A percentile compares a stretch with the other conserved stretches of the same genome.
Evolutionary conservation across 2,329 filamentous ascomycete genomes (phyloP).

Genomic region (Phoma herbarum): DNA sequence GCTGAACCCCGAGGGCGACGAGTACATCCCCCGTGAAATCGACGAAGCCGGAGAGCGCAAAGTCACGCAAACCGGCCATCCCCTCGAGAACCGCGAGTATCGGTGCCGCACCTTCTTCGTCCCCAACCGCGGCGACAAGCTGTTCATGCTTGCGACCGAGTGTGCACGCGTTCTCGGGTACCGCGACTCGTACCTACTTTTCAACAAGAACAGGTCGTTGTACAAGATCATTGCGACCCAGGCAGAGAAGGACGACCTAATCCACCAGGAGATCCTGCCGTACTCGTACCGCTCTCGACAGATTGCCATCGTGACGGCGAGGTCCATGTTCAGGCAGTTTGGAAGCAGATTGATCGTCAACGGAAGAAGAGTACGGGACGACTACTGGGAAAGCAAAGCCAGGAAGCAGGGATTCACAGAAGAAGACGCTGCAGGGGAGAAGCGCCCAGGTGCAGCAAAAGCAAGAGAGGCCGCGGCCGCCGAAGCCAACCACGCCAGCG

Average conservation of each 20-base stretch:
- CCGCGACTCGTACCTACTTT: slow-evolving; percentile 95
- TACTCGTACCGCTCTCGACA: slow-evolving; percentile 98
- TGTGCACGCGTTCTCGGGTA: slow-evolving; percentile 94
- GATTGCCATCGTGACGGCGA: slow-evolving; percentile 96
- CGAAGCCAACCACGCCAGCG: slow-evolving; percentile 65
- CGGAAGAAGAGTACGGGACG: slow-evolving; percentile 89
- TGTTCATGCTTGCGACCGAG: slow-evolving; percentile 99
- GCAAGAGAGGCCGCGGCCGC: slow-evolving; percentile 82
- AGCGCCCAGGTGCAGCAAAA: slow-evolving; percentile 90
- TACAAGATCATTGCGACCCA: slow-evolving; percentile 98
- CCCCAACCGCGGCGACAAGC: slow-evolving; percentile 86
- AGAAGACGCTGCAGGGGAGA: slow-evolving; percentile 93
- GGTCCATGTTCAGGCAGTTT: slow-evolving; percentile 99
- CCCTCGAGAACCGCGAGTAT: slow-evolving; percentile 85
- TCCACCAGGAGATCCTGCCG: slow-evolving; percentile 91
- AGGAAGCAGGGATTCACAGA: slow-evolving; percentile 98
- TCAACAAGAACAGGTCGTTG: slow-evolving; percentile 97
- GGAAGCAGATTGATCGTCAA: slow-evolving; percentile 92
- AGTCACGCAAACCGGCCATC: slow-evolving; percentile 82
- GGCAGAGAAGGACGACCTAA: slow-evolving; percentile 94
- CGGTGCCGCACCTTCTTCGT: slow-evolving; percentile 93
- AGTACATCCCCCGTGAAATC: slow-evolving; percentile 92
- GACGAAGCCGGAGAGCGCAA: slow-evolving; percentile 96
- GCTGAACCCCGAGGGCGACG: slow-evolving; percentile 85
- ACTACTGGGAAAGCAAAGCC: slow-evolving; percentile 98